Conservation (phyloP, 257 asterid species). For the Solanum pimpinellifolium region DNA sequence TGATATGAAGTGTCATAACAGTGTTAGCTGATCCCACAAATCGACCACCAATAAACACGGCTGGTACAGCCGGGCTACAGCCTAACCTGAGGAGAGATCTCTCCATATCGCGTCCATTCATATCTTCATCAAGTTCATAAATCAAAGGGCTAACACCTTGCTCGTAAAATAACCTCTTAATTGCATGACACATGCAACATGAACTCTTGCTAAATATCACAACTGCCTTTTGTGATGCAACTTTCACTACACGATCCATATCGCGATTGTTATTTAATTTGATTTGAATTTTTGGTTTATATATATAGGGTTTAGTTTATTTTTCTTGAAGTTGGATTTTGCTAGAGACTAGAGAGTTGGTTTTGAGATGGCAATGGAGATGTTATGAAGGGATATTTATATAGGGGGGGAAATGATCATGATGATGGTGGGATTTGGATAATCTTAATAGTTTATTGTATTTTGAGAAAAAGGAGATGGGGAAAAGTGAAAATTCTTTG, state of each 20-base stretch:
- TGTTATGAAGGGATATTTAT: not conserved
- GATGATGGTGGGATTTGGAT: not conserved
- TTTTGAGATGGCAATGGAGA: not conserved
- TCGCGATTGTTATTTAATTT: not conserved
- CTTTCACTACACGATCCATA: slow-evolving; percentile 42
- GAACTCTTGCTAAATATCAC: slow-evolving; percentile 78
- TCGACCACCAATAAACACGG: slow-evolving; percentile 54
- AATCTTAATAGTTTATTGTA: not conserved
- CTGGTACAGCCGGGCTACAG: slow-evolving; percentile 51
- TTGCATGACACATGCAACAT: slow-evolving; percentile 85
- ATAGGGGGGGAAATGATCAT: not conserved
- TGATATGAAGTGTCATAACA: slow-evolving; percentile 44
- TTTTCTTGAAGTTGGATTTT: not conserved
- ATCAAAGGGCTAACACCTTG: slow-evolving; percentile 77
- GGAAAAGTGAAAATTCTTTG: slow-evolving; percentile 21
- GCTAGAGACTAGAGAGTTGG: not conserved
- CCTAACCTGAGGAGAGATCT: slow-evolving; percentile 39
- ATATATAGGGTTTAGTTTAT: not conserved
- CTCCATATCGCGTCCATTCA: slow-evolving; percentile 46
- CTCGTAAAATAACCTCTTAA: slow-evolving; percentile 59
- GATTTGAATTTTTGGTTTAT: not conserved
- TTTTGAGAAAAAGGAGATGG: not conserved
- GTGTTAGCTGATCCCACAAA: slow-evolving; percentile 42
- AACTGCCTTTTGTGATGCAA: slow-evolving; percentile 55
- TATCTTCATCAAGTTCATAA: slow-evolving; percentile 46